Evolutionary conservation across 495 filamentous ascomycete genomes (phyloP), one percentile per base, ranked within the genome.

Genomic region (Xylona heveae): DNA sequence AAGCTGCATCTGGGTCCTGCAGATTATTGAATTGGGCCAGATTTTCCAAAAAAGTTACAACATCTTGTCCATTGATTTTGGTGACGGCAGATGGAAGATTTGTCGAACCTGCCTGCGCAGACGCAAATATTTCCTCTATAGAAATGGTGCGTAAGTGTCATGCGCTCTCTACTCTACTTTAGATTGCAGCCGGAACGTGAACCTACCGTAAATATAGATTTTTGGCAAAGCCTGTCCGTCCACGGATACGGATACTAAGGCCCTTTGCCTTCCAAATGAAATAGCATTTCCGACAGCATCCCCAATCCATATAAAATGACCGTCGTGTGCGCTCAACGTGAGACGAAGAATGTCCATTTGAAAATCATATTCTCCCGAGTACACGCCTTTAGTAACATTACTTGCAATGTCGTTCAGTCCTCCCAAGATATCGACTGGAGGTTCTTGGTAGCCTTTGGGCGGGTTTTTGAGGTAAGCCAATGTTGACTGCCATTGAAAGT

Each of bases 401-500:
- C 46, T 32, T 31, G 56, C 35, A 14, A 71, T 57, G 2, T 36
- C 19, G 21, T 55, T 50, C 15, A 74, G 45, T 1, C 48, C 56
- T 5, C 44, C 51, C 5, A 59, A 4, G 3, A 72, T 43, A 41
- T 74, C 68, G 6, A 62, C 43, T 2, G 54, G 36, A 2, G 62
- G 65, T 40, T 67, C 61, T 21, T 60, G 54, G 43, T 72, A 74
- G 10, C 53, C 56, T 10, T 50, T 33, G 1, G 67, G 66, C 6
- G 68, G 68, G 20, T 57, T 52, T 44, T 63, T 67, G 6, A 71
- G 49, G 42, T 64, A 63, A 13, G 55, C 52, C 12, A 67, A 30
- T 0, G 65, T 71, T 19, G 52, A 62, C 36, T 72, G 67, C 30
- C 69, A 70, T 41, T 71, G 55, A 1, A 72, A 64, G 41, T 72